Evolutionary conservation across 257 asterid species (phyloP).

Genomic region (Fraxinus pennsylvanica): DNA sequence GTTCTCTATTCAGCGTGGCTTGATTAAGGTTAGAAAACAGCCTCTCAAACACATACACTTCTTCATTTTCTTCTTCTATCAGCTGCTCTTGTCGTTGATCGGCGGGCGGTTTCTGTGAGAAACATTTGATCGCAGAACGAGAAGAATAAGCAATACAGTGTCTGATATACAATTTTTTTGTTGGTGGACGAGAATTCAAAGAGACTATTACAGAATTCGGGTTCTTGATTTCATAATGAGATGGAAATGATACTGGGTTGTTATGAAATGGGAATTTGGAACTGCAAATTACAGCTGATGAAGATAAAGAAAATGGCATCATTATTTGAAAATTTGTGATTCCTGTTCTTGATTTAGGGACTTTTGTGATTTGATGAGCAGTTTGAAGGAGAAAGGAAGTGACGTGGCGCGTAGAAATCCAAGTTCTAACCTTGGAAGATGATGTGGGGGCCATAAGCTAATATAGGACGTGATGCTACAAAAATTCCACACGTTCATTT

Average conservation of each 20-base stretch:
- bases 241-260: slow-evolving; percentile 17
- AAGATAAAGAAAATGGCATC: slow-evolving; percentile 36
- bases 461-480: too few relatives aligned
- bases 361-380: background rate
- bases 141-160: slow-evolving; percentile 16
- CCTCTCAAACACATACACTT: slow-evolving; percentile 58
- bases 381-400: background rate
- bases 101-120: slow-evolving; percentile 39
- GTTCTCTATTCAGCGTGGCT: slow-evolving; percentile 74
- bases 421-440: background rate
- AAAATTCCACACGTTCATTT: too few relatives aligned
- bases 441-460: background rate
- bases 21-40: slow-evolving; percentile 86
- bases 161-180: slow-evolving; percentile 9
- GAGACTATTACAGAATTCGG: slow-evolving; percentile 7
- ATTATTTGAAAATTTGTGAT: background rate
- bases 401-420: background rate
- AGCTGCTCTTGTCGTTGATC: slow-evolving; percentile 33
- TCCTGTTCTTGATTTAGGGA: background rate
- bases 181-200: slow-evolving; percentile 18
- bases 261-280: slow-evolving; percentile 26
- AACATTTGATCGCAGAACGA: slow-evolving; percentile 42
- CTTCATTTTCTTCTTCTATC: slow-evolving; percentile 40
- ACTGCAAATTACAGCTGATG: slow-evolving; percentile 36
- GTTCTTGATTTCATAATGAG: slow-evolving; percentile 26